Percentiles rank a stretch among this genome's conserved stretches.
These are phyloP conservation scores for Phytophthora kernoviae DNA, from an alignment of 352 stramenopile genomes.

Conservation along the genomic window DNA sequence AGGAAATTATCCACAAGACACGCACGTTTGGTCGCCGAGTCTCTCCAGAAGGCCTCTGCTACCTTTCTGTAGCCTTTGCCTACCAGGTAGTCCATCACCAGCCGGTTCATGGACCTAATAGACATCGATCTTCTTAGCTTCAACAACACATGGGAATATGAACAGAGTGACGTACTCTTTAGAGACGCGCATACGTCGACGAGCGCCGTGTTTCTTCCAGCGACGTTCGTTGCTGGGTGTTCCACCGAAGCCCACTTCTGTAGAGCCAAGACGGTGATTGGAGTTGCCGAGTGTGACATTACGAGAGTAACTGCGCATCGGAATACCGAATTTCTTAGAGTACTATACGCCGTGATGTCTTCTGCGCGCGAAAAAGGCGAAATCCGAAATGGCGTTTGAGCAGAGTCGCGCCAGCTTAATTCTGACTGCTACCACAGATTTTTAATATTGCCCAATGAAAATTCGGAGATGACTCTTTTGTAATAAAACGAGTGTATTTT, in stretches of 20 bases:
- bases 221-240: slow-evolving; percentile 20
- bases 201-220: slow-evolving; percentile 36
- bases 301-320: slow-evolving; percentile 28
- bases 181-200: slow-evolving; percentile 59
- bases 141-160: neutral
- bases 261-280: slow-evolving; percentile 17
- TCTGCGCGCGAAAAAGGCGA: slow-evolving; percentile 20
- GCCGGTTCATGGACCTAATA: slow-evolving; percentile 70
- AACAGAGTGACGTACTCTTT: slow-evolving; percentile 57
- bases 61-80: slow-evolving; percentile 80
- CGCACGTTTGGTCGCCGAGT: slow-evolving; percentile 75
- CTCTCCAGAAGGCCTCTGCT: slow-evolving; percentile 73
- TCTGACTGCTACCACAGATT: slow-evolving; percentile 11
- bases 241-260: slow-evolving; percentile 15
- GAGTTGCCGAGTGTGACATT: slow-evolving; percentile 26
- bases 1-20: slow-evolving; percentile 5
- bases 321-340: slow-evolving; percentile 10
- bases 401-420: slow-evolving; percentile 16
- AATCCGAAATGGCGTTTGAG: slow-evolving; percentile 28
- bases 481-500: too few species aligned
- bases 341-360: too few species aligned
- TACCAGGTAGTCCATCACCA: slow-evolving; percentile 86
- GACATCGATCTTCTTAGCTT: slow-evolving; percentile 11
- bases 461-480: too few species aligned
- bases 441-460: neutral